These are phyloP conservation scores for Effrenium voratum DNA, from an alignment of 73 alveolate species.

Conservation along the genomic window DNA sequence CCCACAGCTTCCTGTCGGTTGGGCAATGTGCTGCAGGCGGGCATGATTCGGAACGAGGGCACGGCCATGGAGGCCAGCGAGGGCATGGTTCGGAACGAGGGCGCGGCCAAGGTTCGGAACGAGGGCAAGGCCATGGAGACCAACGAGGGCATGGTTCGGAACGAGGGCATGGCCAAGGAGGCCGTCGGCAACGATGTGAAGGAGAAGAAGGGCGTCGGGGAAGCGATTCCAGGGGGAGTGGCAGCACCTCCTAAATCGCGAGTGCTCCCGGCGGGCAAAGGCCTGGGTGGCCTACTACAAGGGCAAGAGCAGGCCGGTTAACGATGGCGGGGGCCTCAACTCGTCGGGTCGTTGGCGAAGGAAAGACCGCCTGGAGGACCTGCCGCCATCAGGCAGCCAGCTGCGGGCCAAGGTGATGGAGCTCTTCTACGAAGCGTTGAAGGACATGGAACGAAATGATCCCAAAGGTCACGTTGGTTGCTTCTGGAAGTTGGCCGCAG, in stretches of 20 bases:
- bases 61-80: not conserved
- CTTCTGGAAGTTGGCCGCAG: slow-evolving; percentile 22
- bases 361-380: not conserved
- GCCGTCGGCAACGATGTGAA: not conserved
- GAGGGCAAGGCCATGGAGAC: not conserved
- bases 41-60: not conserved
- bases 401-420: not conserved
- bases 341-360: slow-evolving; percentile 46
- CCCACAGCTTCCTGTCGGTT: not conserved
- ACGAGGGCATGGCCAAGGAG: not conserved
- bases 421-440: not conserved
- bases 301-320: slow-evolving; percentile 2
- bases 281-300: slow-evolving; percentile 23
- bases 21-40: not conserved
- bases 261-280: not conserved
- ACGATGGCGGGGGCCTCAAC: slow-evolving; percentile 34
- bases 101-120: not conserved
- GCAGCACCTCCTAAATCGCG: not conserved
- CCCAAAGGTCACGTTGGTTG: not conserved
- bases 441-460: not conserved
- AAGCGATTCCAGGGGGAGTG: not conserved
- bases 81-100: not conserved
- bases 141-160: not conserved
- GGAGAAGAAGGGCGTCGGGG: not conserved
- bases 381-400: not conserved